Conservation (phyloP, 805 yeast genomes). For the Kazachstania bromeliacearum region DNA sequence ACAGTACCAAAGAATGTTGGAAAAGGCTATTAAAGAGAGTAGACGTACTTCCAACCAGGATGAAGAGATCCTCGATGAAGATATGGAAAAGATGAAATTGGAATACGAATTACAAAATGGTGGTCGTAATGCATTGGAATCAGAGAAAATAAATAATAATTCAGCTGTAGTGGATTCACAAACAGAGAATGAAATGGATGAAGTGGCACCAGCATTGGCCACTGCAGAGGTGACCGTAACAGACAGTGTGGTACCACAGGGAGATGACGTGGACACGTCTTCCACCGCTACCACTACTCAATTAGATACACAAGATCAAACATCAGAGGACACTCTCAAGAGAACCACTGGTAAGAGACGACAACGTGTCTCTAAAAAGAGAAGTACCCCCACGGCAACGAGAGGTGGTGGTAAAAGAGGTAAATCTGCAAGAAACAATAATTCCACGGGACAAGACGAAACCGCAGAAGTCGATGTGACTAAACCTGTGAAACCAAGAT, state of each 20-base stretch:
- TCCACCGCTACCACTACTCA: background rate
- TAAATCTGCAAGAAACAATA: conserved; percentile 7
- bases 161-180: background rate
- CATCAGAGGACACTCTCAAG: background rate
- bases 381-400: conserved; percentile 8
- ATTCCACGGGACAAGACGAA: conserved; percentile 32
- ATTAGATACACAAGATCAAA: conserved; percentile 2
- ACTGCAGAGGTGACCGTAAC: background rate
- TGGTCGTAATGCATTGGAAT: background rate
- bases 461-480: conserved; percentile 40
- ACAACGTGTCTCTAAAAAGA: conserved; percentile 11
- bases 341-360: conserved; percentile 4
- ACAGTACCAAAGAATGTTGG: conserved; percentile 35
- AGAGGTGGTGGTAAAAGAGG: conserved; percentile 2
- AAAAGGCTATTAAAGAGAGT: conserved; percentile 35
- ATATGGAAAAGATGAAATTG: too few relatives aligned
- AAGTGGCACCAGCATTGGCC: conserved; percentile 8
- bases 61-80: conserved; percentile 3
- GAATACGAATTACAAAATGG: background rate
- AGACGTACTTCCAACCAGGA: conserved; percentile 29
- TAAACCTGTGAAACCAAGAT: conserved; percentile 74
- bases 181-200: conserved; percentile 2
- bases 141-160: background rate
- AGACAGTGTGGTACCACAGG: background rate
- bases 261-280: background rate